Conservation (phyloP, 208 protist genomes). For the Trypanosoma avium region DNA sequence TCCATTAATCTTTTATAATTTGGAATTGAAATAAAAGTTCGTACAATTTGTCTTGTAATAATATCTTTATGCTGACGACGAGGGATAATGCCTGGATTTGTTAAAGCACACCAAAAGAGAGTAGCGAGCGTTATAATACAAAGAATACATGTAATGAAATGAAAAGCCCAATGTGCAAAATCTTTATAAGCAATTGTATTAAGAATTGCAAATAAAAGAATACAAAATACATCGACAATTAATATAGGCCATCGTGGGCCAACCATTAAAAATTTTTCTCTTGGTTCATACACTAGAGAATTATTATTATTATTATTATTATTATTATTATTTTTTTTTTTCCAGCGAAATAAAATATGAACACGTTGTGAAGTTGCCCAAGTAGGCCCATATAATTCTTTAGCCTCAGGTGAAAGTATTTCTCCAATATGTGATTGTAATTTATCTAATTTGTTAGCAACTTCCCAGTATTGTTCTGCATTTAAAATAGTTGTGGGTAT, state of each 20-base stretch:
- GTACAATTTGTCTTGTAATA: conserved; percentile 20
- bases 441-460: conserved; percentile 28
- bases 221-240: background rate
- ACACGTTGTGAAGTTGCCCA: conserved; percentile 24
- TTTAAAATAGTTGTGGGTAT: conserved; percentile 7
- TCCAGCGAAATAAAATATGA: background rate
- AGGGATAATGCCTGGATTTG: conserved; percentile 55
- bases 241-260: conserved; percentile 4
- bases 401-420: conserved; percentile 27
- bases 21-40: conserved; percentile 41
- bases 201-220: conserved; percentile 30
- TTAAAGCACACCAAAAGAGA: conserved; percentile 36
- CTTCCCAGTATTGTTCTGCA: conserved; percentile 37
- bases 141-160: conserved; percentile 24
- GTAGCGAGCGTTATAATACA: background rate
- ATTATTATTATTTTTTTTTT: background rate
- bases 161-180: conserved; percentile 25
- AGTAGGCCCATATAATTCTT: conserved; percentile 47
- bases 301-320: background rate
- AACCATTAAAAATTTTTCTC: background rate
- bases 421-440: conserved; percentile 41
- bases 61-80: conserved; percentile 23
- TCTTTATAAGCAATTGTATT: conserved; percentile 14
- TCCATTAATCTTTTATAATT: conserved; percentile 39
- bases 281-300: background rate